These are phyloP conservation scores for Pseudogymnoascus sp. DNA, from an alignment of 2,329 filamentous ascomycete species.

Conservation along the genomic window DNA sequence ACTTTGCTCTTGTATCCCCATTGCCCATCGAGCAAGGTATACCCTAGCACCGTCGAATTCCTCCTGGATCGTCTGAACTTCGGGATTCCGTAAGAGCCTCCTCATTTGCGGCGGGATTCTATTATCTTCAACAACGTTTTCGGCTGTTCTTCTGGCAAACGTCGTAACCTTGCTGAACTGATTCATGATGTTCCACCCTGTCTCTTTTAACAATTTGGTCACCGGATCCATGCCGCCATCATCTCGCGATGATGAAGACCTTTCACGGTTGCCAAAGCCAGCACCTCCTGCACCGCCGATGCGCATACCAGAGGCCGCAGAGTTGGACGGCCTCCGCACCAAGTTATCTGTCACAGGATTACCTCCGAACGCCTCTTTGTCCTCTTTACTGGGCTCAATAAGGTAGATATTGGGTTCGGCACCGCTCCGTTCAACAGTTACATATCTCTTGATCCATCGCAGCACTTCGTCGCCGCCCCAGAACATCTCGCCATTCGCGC, in stretches of 20 bases:
- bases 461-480: slow-evolving; percentile 97
- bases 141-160: slow-evolving; percentile 84
- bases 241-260: slow-evolving; percentile 28
- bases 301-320: slow-evolving; percentile 26
- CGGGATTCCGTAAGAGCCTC: slow-evolving; percentile 77
- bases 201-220: slow-evolving; percentile 88
- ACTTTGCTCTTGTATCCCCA: slow-evolving; percentile 97
- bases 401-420: slow-evolving; percentile 89
- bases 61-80: slow-evolving; percentile 90
- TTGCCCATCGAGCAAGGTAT: slow-evolving; percentile 93
- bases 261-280: slow-evolving; percentile 27
- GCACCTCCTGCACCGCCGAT: slow-evolving; percentile 33
- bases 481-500: slow-evolving; percentile 77
- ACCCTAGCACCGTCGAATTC: slow-evolving; percentile 95
- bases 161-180: slow-evolving; percentile 96
- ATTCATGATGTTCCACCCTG: slow-evolving; percentile 92
- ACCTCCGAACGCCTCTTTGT: slow-evolving; percentile 65
- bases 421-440: slow-evolving; percentile 71
- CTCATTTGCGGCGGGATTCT: slow-evolving; percentile 83
- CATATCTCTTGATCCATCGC: slow-evolving; percentile 80
- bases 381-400: slow-evolving; percentile 78
- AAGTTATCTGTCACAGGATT: slow-evolving; percentile 38
- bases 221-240: slow-evolving; percentile 87
- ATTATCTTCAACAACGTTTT: slow-evolving; percentile 86
- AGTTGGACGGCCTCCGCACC: slow-evolving; percentile 30